These are phyloP conservation scores for Lipomyces kockii DNA, from an alignment of 805 yeast species.

Conservation along the genomic window DNA sequence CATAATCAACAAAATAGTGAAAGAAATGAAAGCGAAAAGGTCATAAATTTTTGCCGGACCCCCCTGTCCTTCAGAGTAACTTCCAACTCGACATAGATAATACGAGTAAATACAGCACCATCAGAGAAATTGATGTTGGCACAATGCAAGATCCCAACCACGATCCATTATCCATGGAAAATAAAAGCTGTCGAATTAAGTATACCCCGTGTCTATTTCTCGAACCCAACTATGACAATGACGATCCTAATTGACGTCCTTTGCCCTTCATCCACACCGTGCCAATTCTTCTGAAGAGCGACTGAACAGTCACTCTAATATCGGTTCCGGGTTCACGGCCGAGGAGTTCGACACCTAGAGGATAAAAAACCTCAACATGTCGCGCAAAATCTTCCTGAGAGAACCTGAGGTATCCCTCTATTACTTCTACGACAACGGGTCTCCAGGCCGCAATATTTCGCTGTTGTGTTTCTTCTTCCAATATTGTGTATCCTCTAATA, in stretches of 20 bases:
- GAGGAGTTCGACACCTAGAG: constrained; percentile 44
- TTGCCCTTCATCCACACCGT: constrained; percentile 50
- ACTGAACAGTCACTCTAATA: constrained; percentile 46
- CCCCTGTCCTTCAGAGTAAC: not conserved
- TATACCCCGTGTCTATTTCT: too few relatives aligned
- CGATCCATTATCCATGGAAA: not conserved
- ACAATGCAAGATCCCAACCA: not conserved
- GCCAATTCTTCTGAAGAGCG: constrained; percentile 53
- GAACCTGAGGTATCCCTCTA: constrained; percentile 79
- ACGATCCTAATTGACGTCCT: constrained; percentile 1
- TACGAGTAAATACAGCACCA: not conserved
- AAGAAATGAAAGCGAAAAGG: not conserved
- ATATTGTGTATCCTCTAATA: constrained; percentile 66
- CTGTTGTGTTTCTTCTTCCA: constrained; percentile 73
- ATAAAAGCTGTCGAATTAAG: not conserved
- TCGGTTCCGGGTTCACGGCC: constrained; percentile 46
- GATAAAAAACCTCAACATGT: constrained; percentile 42
- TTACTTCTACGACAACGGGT: constrained; percentile 88
- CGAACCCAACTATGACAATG: not conserved
- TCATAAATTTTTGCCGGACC: not conserved
- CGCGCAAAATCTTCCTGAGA: constrained; percentile 57
- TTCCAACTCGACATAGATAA: not conserved
- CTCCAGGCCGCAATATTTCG: constrained; percentile 84
- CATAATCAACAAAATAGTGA: not conserved
- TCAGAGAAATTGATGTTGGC: not conserved